Percentiles rank a stretch among this genome's conserved stretches.
Conservation (phyloP, 148 eudicot genomes). For the Persicaria maculosa region DNA sequence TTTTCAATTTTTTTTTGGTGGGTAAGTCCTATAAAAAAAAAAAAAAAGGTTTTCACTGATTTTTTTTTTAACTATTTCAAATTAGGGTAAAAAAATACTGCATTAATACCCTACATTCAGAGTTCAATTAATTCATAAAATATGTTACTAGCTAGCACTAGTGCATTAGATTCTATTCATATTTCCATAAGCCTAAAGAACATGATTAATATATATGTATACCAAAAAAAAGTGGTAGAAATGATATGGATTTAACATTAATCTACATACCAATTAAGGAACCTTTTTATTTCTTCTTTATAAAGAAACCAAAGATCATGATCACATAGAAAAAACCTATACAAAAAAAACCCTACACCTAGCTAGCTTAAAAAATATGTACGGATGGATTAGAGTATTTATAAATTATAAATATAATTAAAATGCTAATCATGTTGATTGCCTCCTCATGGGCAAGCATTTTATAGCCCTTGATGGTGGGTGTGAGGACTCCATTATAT, state of each 20-base stretch:
- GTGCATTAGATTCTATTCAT: not conserved
- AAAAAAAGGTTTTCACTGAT: no score
- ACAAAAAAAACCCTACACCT: not conserved
- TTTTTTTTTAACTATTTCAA: no score
- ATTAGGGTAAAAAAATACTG: no score
- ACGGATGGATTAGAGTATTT: not conserved
- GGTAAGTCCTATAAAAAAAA: no score
- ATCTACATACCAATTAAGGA: not conserved
- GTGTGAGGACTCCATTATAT: not conserved
- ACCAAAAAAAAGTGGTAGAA: conserved; percentile 2
- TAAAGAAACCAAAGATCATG: not conserved
- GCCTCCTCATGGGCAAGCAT: not conserved
- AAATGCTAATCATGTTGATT: not conserved
- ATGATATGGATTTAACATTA: not conserved
- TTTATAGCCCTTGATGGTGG: not conserved
- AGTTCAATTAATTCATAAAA: not conserved
- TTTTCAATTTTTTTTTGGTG: no score
- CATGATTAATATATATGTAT: not conserved
- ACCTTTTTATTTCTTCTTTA: not conserved
- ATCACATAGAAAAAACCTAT: not conserved
- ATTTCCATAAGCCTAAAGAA: not conserved
- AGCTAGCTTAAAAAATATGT: not conserved
- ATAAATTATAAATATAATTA: not conserved
- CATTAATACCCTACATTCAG: no score
- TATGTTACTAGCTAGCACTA: not conserved